A percentile compares a stretch with the other conserved stretches of the same genome.
phyloP scores from a whole-genome alignment of 2,329 filamentous ascomycete species.

The Trichothecium sympodiale region DNA sequence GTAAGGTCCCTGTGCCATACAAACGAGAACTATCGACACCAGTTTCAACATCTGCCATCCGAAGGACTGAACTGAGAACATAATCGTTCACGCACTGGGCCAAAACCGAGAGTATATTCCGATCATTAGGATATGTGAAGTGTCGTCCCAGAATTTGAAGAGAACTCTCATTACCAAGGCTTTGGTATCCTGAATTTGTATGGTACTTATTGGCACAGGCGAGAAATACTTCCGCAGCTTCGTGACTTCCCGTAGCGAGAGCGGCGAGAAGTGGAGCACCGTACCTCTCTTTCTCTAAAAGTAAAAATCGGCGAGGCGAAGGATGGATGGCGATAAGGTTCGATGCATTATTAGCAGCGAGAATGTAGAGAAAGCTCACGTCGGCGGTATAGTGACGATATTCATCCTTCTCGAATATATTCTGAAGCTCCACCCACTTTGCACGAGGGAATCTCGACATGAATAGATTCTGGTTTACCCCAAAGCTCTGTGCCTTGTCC shows the following conservation, averaged over 20 bases:
- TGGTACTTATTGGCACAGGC: too few relatives aligned
- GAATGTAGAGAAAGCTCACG: not conserved
- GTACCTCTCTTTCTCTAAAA: not conserved
- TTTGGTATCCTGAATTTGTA: too few relatives aligned
- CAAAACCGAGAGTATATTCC: too few relatives aligned
- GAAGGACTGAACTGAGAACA: too few relatives aligned
- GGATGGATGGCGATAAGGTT: not conserved
- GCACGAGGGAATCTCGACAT: not conserved
- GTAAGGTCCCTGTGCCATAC: too few relatives aligned
- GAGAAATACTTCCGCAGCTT: not conserved
- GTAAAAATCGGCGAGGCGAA: constrained; percentile 1
- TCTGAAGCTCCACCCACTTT: not conserved
- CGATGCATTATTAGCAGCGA: not conserved
- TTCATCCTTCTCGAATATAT: not conserved
- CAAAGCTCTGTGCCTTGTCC: not conserved
- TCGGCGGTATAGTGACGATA: not conserved
- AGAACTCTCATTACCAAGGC: too few relatives aligned
- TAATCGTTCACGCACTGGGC: too few relatives aligned
- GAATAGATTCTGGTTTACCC: not conserved
- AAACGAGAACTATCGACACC: too few relatives aligned
- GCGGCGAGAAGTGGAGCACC: not conserved
- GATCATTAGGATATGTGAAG: too few relatives aligned
- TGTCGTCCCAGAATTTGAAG: too few relatives aligned
- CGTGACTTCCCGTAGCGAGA: too few relatives aligned
- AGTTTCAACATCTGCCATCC: too few relatives aligned